A percentile compares a stretch with the other conserved stretches of the same genome.
Evolutionary conservation across 495 filamentous ascomycete genomes (phyloP).

Genomic region (Aspergillus carlsbadensis): DNA sequence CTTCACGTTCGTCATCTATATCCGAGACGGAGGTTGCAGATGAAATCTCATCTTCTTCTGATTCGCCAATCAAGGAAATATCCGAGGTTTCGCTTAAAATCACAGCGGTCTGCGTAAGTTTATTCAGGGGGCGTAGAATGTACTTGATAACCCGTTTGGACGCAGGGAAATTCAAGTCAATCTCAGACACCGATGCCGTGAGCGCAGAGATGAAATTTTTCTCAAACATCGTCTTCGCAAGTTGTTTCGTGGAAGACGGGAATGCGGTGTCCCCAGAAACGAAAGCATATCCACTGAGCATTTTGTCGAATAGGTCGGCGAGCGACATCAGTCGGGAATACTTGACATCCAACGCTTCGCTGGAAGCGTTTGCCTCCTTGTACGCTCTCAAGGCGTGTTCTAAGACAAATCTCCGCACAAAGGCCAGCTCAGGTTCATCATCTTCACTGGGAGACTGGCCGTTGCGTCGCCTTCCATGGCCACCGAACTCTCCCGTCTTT

Average conservation of each 20-base stretch:
- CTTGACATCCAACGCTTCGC: constrained; percentile 78
- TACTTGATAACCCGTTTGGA: constrained; percentile 94
- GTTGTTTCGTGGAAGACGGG: constrained; percentile 58
- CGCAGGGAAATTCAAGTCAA: constrained; percentile 91
- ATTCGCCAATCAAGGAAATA: constrained; percentile 64
- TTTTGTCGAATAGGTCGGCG: constrained; percentile 88
- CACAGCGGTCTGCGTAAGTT: constrained; percentile 83
- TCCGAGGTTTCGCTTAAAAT: constrained; percentile 76
- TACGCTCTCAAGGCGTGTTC: constrained; percentile 91
- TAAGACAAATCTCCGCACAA: constrained; percentile 90
- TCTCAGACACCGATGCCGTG: constrained; percentile 89
- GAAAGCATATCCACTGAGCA: constrained; percentile 78
- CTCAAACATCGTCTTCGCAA: constrained; percentile 95
- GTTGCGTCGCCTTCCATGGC: constrained; percentile 35
- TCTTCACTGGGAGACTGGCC: constrained; percentile 59
- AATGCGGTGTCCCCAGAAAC: constrained; percentile 43
- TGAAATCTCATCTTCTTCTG: constrained; percentile 83
- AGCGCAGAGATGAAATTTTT: constrained; percentile 89
- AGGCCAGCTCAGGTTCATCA: constrained; percentile 84
- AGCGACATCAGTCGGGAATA: constrained; percentile 83
- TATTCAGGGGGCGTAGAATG: constrained; percentile 84
- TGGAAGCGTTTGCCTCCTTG: constrained; percentile 79
- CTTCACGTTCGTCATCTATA: constrained; percentile 83
- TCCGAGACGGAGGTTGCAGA: constrained; percentile 89
- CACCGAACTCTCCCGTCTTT: constrained; percentile 72